These are phyloP conservation scores for Fragaria iinumae DNA, from an alignment of 306 rosid species.

Conservation along the genomic window DNA sequence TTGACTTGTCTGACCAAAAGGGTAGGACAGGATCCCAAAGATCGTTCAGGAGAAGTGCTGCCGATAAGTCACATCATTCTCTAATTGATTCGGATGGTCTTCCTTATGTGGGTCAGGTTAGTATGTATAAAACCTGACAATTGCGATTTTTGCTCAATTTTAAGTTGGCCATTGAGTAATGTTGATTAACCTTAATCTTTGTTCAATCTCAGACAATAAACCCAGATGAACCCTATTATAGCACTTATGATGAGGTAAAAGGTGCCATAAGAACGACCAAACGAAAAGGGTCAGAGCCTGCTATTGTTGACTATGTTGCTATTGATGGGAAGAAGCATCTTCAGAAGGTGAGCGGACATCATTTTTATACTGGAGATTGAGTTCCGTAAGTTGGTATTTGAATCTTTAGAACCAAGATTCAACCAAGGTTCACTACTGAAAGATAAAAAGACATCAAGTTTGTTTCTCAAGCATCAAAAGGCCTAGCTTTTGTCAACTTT, in stretches of 20 bases:
- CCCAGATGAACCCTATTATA: slow-evolving; percentile 73
- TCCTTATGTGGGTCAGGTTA: slow-evolving; percentile 98
- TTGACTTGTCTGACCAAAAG: slow-evolving; percentile 64
- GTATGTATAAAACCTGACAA: slow-evolving; percentile 6
- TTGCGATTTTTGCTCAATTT: not conserved
- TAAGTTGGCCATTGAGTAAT: not conserved
- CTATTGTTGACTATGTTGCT: slow-evolving; percentile 78
- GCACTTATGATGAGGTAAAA: slow-evolving; percentile 54
- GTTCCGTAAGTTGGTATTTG: not conserved
- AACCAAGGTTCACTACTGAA: not conserved
- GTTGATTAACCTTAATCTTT: slow-evolving; percentile 11
- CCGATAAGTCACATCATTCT: slow-evolving; percentile 38
- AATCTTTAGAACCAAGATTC: not conserved
- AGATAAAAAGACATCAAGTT: not conserved
- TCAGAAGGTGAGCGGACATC: slow-evolving; percentile 56
- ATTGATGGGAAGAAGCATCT: slow-evolving; percentile 57
- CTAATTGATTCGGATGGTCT: slow-evolving; percentile 86
- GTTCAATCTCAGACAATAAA: slow-evolving; percentile 55
- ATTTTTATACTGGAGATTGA: slow-evolving; percentile 1
- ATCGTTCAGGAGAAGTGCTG: slow-evolving; percentile 63
- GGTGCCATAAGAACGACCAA: slow-evolving; percentile 25
- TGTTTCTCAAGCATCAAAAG: not conserved
- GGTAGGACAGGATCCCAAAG: slow-evolving; percentile 27
- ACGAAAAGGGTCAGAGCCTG: slow-evolving; percentile 81
- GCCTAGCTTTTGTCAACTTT: not conserved